Evolutionary conservation across 2,329 filamentous ascomycete genomes (phyloP), one percentile per base, ranked within the genome.

Genomic region (Calonectria pauciramosa): DNA sequence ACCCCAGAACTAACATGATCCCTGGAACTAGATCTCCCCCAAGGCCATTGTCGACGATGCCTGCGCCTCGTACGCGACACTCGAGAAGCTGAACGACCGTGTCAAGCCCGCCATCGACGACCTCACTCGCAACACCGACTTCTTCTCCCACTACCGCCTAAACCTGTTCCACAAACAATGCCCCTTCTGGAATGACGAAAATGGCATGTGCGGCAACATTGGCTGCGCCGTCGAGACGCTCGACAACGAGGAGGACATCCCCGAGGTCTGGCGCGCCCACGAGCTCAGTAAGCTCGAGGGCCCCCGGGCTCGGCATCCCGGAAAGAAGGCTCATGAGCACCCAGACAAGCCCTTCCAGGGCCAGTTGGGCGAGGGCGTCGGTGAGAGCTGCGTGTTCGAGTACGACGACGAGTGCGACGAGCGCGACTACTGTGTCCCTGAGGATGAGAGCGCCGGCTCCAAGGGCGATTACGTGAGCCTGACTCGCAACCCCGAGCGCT

Each of bases 391-490:
- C 84, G 96, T 99, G 59, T 93, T 99, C 23, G 97, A 99, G 86
- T 98, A 98, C 83, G 96, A 99, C 82, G 96, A 98, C 82, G 96
- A 98, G 85, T 98, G 96, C 85, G 96, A 99, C 86, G 94, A 98
- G 79, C 92, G 97, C 78, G 97, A 99, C 84, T 99, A 99, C 85
- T 99, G 97, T 86, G 92, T 99, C 6, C 95, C 96, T 0, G 97
- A 99, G 81, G 97, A 99, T 83, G 96, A 99, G 86, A 95, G 94
- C 81, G 93, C 94, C 9, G 90, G 90, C 65, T 94, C 91, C 13
- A 98, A 98, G 85, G 97, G 97, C 51, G 97, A 99, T 88, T 99
- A 99, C 83, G 97, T 99, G 81, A 98, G 95, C 85, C 89, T 99
- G 78, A 89, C 97, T 65, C 94, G 95, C 83, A 99, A 99, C 82